Conservation (phyloP, 768 basidiomycete species). For the Tremella fuciformis region DNA sequence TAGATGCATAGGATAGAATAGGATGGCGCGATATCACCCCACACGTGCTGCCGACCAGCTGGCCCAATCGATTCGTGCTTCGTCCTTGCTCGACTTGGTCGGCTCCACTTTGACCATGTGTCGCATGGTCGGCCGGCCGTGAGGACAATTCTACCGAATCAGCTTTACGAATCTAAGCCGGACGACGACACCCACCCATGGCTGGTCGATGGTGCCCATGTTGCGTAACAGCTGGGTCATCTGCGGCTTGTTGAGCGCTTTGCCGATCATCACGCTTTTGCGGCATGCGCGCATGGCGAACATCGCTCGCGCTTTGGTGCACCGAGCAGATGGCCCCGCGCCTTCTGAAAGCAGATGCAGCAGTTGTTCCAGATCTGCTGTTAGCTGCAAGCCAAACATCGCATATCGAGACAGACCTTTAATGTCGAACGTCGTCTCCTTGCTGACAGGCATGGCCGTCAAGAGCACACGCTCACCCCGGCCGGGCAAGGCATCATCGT, state of each 20-base stretch:
- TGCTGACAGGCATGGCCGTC: slow-evolving; percentile 83
- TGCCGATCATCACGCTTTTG: slow-evolving; percentile 95
- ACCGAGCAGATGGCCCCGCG: slow-evolving; percentile 67
- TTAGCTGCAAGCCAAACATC: neutral
- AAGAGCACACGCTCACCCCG: slow-evolving; percentile 59
- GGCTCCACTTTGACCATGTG: slow-evolving; percentile 48
- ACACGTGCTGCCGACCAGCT: slow-evolving; percentile 11
- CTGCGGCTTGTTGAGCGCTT: slow-evolving; percentile 68
- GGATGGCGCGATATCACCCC: neutral
- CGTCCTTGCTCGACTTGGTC: slow-evolving; percentile 13
- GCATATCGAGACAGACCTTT: slow-evolving; percentile 61
- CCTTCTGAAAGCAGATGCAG: slow-evolving; percentile 75
- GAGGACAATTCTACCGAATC: slow-evolving; percentile 50
- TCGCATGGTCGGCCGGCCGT: slow-evolving; percentile 55
- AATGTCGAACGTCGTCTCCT: slow-evolving; percentile 81
- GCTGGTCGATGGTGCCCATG: slow-evolving; percentile 55
- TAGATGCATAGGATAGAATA: neutral
- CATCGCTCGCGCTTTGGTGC: slow-evolving; percentile 89
- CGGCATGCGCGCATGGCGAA: slow-evolving; percentile 95
- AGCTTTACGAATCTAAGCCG: slow-evolving; percentile 5
- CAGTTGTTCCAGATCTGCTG: slow-evolving; percentile 65
- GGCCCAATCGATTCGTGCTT: slow-evolving; percentile 30
- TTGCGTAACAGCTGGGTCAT: slow-evolving; percentile 60
- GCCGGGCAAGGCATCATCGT: slow-evolving; percentile 57
- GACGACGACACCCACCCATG: slow-evolving; percentile 50